These are phyloP conservation scores for Cladosporium oxysporum DNA, from an alignment of 2,329 filamentous ascomycete species.

Conservation along the genomic window DNA sequence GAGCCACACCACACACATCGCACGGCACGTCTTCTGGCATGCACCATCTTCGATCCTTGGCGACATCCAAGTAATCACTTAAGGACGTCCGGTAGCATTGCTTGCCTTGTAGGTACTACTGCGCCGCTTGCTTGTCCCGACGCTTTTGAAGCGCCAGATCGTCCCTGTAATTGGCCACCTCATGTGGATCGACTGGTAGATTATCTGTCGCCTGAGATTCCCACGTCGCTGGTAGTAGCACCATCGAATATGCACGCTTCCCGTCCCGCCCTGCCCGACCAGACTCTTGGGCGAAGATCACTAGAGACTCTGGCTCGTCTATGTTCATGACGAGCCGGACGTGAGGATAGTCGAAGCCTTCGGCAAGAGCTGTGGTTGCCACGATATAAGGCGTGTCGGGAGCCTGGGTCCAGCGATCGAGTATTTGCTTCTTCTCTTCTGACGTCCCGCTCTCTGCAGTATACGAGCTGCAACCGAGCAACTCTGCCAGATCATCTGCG, in stretches of 20 bases:
- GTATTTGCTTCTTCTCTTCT: conserved; percentile 19
- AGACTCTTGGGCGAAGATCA: conserved; percentile 22
- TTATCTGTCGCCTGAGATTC: neutral
- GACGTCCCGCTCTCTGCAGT: conserved; percentile 7
- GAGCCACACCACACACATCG: neutral
- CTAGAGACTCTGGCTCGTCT: conserved; percentile 19
- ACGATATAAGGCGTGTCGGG: conserved; percentile 14
- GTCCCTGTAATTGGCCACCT: neutral
- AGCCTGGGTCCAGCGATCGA: conserved; percentile 13
- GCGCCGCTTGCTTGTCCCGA: neutral
- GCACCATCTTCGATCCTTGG: conserved; percentile 13
- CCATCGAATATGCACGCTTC: conserved; percentile 14
- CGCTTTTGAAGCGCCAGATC: neutral
- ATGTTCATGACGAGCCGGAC: conserved; percentile 18
- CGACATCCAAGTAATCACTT: conserved; percentile 8
- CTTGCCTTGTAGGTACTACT: conserved; percentile 8
- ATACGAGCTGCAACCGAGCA: conserved; percentile 10
- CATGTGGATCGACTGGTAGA: neutral
- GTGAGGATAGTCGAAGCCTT: conserved; percentile 20
- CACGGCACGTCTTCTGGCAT: conserved; percentile 16
- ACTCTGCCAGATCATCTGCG: conserved; percentile 6
- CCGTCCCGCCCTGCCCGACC: conserved; percentile 15
- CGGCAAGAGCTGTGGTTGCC: conserved; percentile 18
- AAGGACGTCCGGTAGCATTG: conserved; percentile 15
- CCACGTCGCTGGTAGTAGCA: conserved; percentile 16